Evolutionary conservation across 169 alveolate species (phyloP).

Genomic region (Blepharisma undulans): DNA sequence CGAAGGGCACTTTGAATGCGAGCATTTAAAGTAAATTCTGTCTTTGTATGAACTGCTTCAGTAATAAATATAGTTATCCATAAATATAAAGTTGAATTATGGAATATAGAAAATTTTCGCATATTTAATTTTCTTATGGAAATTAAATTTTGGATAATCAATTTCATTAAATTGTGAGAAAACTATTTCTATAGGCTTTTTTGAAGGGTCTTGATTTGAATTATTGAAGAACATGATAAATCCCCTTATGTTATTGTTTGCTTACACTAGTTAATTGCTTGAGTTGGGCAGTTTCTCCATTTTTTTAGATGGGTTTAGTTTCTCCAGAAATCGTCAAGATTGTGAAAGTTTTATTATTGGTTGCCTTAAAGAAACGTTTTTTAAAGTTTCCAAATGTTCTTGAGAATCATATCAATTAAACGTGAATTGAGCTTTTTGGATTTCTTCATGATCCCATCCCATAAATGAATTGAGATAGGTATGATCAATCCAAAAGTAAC

Average conservation of each 20-base stretch:
- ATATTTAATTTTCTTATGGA: not conserved
- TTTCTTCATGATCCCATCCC: not conserved
- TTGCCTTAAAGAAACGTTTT: too few relatives aligned
- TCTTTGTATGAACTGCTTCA: not conserved
- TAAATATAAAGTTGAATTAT: not conserved
- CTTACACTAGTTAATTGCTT: too few relatives aligned
- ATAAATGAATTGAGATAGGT: too few relatives aligned
- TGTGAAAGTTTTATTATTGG: too few relatives aligned
- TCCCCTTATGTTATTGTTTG: too few relatives aligned
- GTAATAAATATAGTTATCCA: not conserved
- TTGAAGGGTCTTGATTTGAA: not conserved
- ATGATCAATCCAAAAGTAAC: not conserved
- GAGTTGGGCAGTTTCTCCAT: too few relatives aligned
- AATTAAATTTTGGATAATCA: not conserved
- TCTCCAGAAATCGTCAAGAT: too few relatives aligned
- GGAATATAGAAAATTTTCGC: not conserved
- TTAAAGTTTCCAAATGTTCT: too few relatives aligned
- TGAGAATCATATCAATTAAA: too few relatives aligned
- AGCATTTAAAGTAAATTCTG: not conserved
- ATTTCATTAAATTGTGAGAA: not conserved
- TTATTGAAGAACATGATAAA: too few relatives aligned
- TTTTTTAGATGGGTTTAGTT: too few relatives aligned
- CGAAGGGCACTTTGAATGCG: not conserved
- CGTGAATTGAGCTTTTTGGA: not conserved
- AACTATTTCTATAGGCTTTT: too few relatives aligned